Evolutionary conservation across 2,329 filamentous ascomycete species (phyloP).

Genomic region (Balansia obtecta): DNA sequence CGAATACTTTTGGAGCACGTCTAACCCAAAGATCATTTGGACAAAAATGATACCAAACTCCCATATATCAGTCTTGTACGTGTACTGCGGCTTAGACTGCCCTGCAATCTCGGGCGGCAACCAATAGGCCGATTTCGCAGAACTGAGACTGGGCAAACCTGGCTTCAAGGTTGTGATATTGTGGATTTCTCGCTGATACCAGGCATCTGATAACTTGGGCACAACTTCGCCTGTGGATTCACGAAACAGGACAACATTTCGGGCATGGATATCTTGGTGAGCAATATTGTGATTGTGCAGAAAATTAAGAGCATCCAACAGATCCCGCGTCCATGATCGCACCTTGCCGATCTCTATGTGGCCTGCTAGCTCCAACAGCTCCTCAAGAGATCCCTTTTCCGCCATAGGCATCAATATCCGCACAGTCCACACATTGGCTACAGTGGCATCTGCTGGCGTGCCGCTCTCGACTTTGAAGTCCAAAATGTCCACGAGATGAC

Average conservation of each 20-base stretch:
- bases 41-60: slow-evolving; percentile 83
- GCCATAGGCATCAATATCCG: slow-evolving; percentile 65
- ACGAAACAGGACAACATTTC: slow-evolving; percentile 67
- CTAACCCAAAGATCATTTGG: slow-evolving; percentile 86
- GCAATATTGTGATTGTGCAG: slow-evolving; percentile 75
- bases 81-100: slow-evolving; percentile 49
- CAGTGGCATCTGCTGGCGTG: slow-evolving; percentile 25
- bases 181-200: slow-evolving; percentile 58
- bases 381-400: slow-evolving; percentile 70
- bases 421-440: slow-evolving; percentile 50
- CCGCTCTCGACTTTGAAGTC: slow-evolving; percentile 66
- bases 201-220: slow-evolving; percentile 63
- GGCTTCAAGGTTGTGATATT: slow-evolving; percentile 42
- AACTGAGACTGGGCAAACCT: slow-evolving; percentile 38
- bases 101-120: slow-evolving; percentile 62
- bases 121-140: slow-evolving; percentile 72
- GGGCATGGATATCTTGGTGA: slow-evolving; percentile 70
- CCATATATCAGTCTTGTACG: slow-evolving; percentile 84
- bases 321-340: slow-evolving; percentile 80
- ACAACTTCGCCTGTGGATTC: slow-evolving; percentile 55
- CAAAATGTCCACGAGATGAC: slow-evolving; percentile 65
- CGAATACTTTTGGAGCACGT: slow-evolving; percentile 62
- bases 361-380: slow-evolving; percentile 69
- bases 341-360: slow-evolving; percentile 62
- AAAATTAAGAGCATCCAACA: slow-evolving; percentile 79